Evolutionary conservation across 73 alveolate species (phyloP).

Genomic region (Paraurostyla sp.): DNA sequence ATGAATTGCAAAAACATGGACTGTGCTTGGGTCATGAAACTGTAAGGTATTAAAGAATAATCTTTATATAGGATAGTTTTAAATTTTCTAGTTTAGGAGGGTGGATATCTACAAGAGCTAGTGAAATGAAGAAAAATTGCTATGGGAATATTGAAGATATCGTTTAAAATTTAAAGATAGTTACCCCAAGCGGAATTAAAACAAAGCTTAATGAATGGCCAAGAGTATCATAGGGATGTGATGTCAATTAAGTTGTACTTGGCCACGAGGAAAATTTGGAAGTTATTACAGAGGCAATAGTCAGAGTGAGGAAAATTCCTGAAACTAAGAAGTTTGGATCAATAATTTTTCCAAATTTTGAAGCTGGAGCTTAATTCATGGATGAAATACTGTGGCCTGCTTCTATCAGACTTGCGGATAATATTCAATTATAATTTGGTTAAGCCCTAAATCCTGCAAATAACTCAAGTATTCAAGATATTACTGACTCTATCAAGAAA

Average conservation of each 20-base stretch:
- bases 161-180: not conserved
- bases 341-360: constrained; percentile 53
- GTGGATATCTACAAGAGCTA: constrained; percentile 70
- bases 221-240: constrained; percentile 72
- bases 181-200: constrained; percentile 6
- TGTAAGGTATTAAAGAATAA: not conserved
- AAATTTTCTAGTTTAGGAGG: constrained; percentile 76
- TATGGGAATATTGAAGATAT: constrained; percentile 94
- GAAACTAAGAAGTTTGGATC: constrained; percentile 28
- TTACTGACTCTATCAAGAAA: constrained; percentile 69
- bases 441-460: constrained; percentile 73
- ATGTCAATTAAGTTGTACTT: not conserved
- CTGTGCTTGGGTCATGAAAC: constrained; percentile 70
- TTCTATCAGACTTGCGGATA: constrained; percentile 75
- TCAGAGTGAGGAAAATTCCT: constrained; percentile 34
- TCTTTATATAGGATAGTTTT: constrained; percentile 16
- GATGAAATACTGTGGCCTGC: constrained; percentile 46
- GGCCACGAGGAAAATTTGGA: constrained; percentile 70
- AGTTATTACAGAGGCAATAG: constrained; percentile 52
- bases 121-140: constrained; percentile 88
- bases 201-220: constrained; percentile 75
- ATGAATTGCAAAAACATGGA: constrained; percentile 34
- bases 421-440: constrained; percentile 76
- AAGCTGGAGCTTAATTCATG: constrained; percentile 33
- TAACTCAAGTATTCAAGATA: constrained; percentile 44